Evolutionary conservation across 306 rosid species (phyloP), one percentile per base, ranked within the genome.

Genomic region (Gynostemma pentaphyllum): DNA sequence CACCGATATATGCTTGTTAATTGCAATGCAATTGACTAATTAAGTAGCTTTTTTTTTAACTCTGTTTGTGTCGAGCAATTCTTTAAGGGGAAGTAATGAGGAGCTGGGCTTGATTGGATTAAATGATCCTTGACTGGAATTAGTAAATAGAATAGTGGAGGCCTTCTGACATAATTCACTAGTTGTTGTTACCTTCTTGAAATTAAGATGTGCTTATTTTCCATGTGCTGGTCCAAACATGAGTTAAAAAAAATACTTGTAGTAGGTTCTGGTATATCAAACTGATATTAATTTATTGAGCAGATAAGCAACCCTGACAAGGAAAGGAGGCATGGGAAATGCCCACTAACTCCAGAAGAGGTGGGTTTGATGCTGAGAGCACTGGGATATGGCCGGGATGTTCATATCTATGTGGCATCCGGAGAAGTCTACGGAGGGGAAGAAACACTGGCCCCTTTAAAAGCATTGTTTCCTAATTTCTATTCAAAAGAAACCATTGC

Each of bases 271-370:
- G 47, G 2, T 60, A 32, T 26, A 46, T 47, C 7, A 45, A 18
- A 45, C 12, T 54, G 19, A 28, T 54, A 32, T 68, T 45, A 48
- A 36, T 68, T 80, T 68, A 67, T 72, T 55, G 62, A 82, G 85
- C 88, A 94, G 94, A 77, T 39, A 68, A 79, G 83, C 81, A 88
- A 94, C 68, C 97, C 99, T 57, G 95, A 88, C 26, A 94, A 85
- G 81, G 86, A 79, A 75, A 84, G 99, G 83, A 94, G 97, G 77
- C 99, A 88, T 72, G 97, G 99, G 64, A 94, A 66, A 80, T 94
- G 99, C 75, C 99, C 99, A 45, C 87, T 94, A 49, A 94, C 99
- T 66, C 99, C 99, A 15, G 97, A 86, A 83, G 99, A 94, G 83
- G 99, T 88, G 61, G 99, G 97, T 76, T 84, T 94, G 76, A 88